Base-by-base conservation (phyloP, 441 rosid genomes). In the Capsella rubella region DNA sequence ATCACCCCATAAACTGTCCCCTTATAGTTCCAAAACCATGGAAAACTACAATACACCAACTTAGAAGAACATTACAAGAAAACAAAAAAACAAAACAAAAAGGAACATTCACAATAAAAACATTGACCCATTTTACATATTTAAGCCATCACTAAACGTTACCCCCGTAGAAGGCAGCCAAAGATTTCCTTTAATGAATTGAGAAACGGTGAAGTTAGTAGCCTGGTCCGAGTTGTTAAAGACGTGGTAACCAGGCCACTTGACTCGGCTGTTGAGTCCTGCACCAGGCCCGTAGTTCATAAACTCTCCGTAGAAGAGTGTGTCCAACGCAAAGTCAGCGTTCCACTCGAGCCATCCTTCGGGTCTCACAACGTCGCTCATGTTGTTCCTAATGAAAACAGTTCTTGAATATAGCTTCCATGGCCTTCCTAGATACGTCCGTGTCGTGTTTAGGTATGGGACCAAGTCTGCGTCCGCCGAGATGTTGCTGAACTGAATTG, bases 281-380 rank as follows among this genome's bases (percentile, higher is more conserved):
- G 92, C 84, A 1, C 96, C 99, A 0, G 89, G 80, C 51, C 99
- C 99, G 52, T 69, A 79, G 79, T 95, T 95, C 84, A 65, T 63
- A 79, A 67, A 95, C 82, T 95, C 99, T 3, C 86, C 96, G 2
- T 89, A 95, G 35, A 80, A 89, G 66, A 90, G 81, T 1, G 97
- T 85, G 67, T 80, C 85, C 75, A 90, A 68, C 32, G 83, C 88
- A 77, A 84, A 65, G 32, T 70, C 43, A 0, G 80, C 84, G 39
- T 86, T 84, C 97, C 96, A 90, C 80, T 90, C 95, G 0, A 92
- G 89, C 99, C 99, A 95, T 4, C 99, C 99, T 62, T 85, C 85
- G 0, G 98, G 93, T 60, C 85, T 84, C 47, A 95, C 76, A 1
- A 56, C 87, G 42, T 77, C 32, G 62, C 86, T 80, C 52, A 95